Percentiles rank a stretch among this genome's conserved stretches.
Evolutionary conservation across 345 rosid species (phyloP).

Genomic region (Citrus maxima): DNA sequence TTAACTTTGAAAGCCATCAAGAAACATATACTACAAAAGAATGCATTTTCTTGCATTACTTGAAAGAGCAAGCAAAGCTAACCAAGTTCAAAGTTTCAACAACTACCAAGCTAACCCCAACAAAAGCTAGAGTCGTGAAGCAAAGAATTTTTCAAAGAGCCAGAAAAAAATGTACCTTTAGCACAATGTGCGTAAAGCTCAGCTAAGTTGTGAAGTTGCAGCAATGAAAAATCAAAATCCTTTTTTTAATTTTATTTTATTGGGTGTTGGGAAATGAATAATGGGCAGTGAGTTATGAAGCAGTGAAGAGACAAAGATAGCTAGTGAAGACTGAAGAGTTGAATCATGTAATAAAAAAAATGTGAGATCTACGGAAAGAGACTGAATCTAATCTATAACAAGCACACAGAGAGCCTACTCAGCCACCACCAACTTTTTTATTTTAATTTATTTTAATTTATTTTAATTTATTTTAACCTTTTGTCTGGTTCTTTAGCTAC

Average conservation of each 20-base stretch:
- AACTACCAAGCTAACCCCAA: slow-evolving; percentile 35
- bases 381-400: slow-evolving; percentile 11
- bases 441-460: too few relatives aligned
- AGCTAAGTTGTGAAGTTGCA: background rate
- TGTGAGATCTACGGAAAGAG: slow-evolving; percentile 2
- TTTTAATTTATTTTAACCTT: background rate
- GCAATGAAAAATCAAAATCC: slow-evolving; percentile 12
- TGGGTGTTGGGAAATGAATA: background rate
- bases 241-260: background rate
- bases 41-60: slow-evolving; percentile 15
- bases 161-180: background rate
- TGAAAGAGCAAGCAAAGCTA: slow-evolving; percentile 20
- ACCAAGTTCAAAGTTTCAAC: slow-evolving; percentile 18
- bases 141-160: background rate
- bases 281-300: background rate
- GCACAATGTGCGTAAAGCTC: background rate
- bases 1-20: background rate
- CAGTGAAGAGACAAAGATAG: slow-evolving; percentile 5
- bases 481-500: background rate
- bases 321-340: background rate
- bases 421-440: slow-evolving; percentile 3
- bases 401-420: background rate
- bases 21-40: background rate
- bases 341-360: background rate
- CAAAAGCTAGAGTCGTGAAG: background rate